phyloP scores from a whole-genome alignment of 2,329 filamentous ascomycete genomes.

The Sphaceloma murrayae region DNA sequence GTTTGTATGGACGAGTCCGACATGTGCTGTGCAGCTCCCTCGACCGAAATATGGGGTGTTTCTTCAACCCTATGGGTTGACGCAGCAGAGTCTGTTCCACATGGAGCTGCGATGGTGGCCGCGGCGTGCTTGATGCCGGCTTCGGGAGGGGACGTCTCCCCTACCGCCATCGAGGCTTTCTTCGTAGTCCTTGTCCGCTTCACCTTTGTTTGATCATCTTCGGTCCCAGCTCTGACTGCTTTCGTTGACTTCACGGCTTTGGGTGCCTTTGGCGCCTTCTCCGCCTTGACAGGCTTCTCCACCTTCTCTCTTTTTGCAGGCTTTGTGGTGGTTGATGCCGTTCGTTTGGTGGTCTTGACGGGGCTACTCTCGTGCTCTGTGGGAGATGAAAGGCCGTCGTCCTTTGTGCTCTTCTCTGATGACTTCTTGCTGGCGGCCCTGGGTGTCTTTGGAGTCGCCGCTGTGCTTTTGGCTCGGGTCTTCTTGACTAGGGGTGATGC shows the following conservation, averaged over 20 bases:
- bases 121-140: not conserved
- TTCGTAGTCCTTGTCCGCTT: not conserved
- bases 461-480: constrained; percentile 13
- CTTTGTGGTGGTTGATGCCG: constrained; percentile 10
- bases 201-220: no score
- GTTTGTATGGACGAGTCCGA: no score
- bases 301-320: not conserved
- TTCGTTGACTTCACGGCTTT: constrained; percentile 12
- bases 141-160: not conserved
- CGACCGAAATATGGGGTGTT: no score
- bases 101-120: not conserved
- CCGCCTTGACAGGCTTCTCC: not conserved
- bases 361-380: not conserved
- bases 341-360: constrained; percentile 5
- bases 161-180: not conserved
- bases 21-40: not conserved
- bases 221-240: no score
- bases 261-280: not conserved
- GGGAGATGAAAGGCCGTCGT: not conserved
- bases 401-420: not conserved
- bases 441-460: not conserved
- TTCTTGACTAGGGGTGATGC: constrained; percentile 5
- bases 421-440: constrained; percentile 3
- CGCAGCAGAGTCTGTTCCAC: not conserved
- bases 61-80: no score